Evolutionary conservation across 1,284 basidiomycete species (phyloP), one percentile per base, ranked within the genome.

Genomic region (Trichosporon sp.): DNA sequence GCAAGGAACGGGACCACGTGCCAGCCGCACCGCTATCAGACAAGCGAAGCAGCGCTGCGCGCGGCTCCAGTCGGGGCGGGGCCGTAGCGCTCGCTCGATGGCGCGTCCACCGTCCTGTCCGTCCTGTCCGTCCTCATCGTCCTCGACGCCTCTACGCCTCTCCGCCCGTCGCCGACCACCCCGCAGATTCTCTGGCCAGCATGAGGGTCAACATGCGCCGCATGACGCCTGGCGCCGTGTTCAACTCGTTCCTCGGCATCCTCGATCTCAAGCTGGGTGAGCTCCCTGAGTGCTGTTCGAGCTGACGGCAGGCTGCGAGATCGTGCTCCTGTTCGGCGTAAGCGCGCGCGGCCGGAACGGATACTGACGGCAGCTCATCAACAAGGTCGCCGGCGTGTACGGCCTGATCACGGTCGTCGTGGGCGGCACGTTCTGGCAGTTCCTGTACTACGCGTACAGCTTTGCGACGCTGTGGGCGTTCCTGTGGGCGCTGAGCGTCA

Each of bases 341-440:
- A 71, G 90, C 85, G 18, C 56, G 12, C 53, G 4, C 29, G 25
- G 2, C 23, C 53, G 21, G 25, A 31, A 11, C 34, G 4, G 18
- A 11, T 9, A 60, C 71, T 71, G 27, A 68, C 42, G 2, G 7
- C 75, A 94, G 92, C 86, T 97, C 65, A 87, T 99, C 75, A 98
- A 99, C 88, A 99, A 99, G 85, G 95, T 95, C 66, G 96, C 96
- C 15, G 96, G 96, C 68, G 88, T 98, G 18, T 99, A 98, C 81
- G 96, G 96, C 66, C 88, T 99, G 73, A 90, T 99, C 65, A 94
- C 95, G 15, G 87, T 96, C 72, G 86, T 96, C 74, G 90, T 92
- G 60, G 93, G 92, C 44, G 94, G 93, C 25, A 91, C 92, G 8
- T 90, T 95, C 75, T 89, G 92, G 0, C 96, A 99, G 84, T 86